Base-by-base conservation (phyloP, 306 rosid genomes). In the Betula pendula region DNA sequence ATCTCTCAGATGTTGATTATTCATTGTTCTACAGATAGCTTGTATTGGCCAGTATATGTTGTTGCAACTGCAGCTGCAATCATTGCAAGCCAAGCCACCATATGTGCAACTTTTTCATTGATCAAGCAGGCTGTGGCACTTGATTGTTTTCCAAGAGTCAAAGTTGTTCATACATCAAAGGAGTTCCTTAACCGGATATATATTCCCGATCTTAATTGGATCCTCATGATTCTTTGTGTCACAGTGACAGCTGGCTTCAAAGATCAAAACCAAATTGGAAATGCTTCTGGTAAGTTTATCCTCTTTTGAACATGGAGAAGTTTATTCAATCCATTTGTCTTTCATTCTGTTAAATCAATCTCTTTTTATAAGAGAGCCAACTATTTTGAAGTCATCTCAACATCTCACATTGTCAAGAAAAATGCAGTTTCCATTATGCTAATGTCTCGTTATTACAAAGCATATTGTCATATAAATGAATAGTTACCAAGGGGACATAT, bases 71-170 rank as follows among this genome's bases (percentile, higher is more conserved):
- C 88, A 33, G 98, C 98, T 68, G 98, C 98, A 72, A 33, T 92
- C 77, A 96, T 94, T 70, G 98, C 98, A 45, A 94, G 96, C 80
- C 98, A 94, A 76, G 96, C 97, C 49, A 94, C 97, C 49, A 90
- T 94, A 79, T 78, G 89, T 15, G 97, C 98, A 73, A 90, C 97
- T 8, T 94, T 88, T 86, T 90, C 98, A 5, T 77, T 94, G 67
- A 89, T 92, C 83, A 90, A 94, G 91, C 97, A 94, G 84, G 98
- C 98, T 74, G 90, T 86, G 82, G 90, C 98, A 12, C 97, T 78
- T 68, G 97, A 97, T 71, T 94, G 96, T 76, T 94, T 94, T 84
- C 98, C 97, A 9, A 87, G 98, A 80, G 98, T 94, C 76, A 94
- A 92, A 88, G 93, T 94, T 70, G 89, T 94, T 29, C 84, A 94